A percentile compares a stretch with the other conserved stretches of the same genome.
These are phyloP conservation scores for Cocos nucifera DNA, from an alignment of 176 grass and related monocot species.

Conservation along the genomic window DNA sequence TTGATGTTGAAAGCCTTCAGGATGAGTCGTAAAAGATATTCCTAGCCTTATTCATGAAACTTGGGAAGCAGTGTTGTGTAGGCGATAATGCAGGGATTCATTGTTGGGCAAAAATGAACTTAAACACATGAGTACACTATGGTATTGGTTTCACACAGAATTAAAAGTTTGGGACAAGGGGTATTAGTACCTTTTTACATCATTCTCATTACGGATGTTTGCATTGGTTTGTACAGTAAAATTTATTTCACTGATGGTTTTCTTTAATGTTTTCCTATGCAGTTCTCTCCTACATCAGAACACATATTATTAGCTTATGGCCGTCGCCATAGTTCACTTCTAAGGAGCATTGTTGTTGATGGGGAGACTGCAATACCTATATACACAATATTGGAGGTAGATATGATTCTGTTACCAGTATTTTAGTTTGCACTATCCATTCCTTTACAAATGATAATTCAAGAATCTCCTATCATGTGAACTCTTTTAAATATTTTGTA, in stretches of 20 bases:
- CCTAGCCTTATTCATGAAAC: too few species aligned
- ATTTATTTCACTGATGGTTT: neutral
- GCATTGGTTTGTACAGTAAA: neutral
- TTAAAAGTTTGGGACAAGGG: too few species aligned
- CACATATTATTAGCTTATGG: slow-evolving; percentile 97
- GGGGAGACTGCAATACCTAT: slow-evolving; percentile 80
- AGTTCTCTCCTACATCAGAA: slow-evolving; percentile 97
- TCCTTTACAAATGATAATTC: too few species aligned
- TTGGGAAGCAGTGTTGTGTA: too few species aligned
- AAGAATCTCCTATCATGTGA: too few species aligned
- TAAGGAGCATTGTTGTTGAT: slow-evolving; percentile 85
- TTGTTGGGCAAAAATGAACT: too few species aligned
- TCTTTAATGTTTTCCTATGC: slow-evolving; percentile 23
- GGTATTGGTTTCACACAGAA: too few species aligned
- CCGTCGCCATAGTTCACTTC: slow-evolving; percentile 79
- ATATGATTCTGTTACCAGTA: slow-evolving; percentile 5
- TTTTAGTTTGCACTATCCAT: neutral
- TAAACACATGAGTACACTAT: too few species aligned
- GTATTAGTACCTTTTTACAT: too few species aligned
- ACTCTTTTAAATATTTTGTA: neutral
- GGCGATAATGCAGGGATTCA: too few species aligned
- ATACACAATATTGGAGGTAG: slow-evolving; percentile 98
- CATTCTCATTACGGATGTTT: slow-evolving; percentile 19
- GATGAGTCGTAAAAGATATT: too few species aligned
- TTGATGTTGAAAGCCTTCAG: too few species aligned